phyloP scores from a whole-genome alignment of 1,139 yeast species.

The Debaryomyces sp. region DNA sequence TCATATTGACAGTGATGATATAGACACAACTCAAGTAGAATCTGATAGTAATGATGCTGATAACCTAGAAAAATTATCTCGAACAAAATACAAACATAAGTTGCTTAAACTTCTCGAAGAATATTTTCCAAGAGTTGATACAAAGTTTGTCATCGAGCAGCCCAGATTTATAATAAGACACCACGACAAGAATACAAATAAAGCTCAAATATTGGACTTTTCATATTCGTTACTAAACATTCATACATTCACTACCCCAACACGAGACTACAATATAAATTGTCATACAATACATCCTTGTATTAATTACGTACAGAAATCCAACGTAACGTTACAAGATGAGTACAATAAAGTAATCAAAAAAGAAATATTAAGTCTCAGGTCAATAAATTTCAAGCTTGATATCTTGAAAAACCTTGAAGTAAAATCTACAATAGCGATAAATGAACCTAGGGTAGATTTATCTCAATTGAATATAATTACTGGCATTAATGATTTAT shows the following conservation, averaged over 20 bases:
- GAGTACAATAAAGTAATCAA: conserved; percentile 9
- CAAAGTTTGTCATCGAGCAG: conserved; percentile 46
- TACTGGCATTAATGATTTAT: conserved; percentile 33
- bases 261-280: conserved; percentile 38
- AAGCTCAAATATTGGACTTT: conserved; percentile 34
- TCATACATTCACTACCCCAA: conserved; percentile 36
- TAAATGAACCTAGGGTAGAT: conserved; percentile 27
- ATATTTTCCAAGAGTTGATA: conserved; percentile 44
- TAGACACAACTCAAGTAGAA: conserved; percentile 24
- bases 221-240: conserved; percentile 43
- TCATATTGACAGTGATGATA: conserved; percentile 8
- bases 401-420: conserved; percentile 35
- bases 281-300: conserved; percentile 41
- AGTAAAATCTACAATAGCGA: conserved; percentile 24
- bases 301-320: conserved; percentile 33
- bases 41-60: conserved; percentile 13
- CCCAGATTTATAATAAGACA: conserved; percentile 44
- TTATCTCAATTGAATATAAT: conserved; percentile 35
- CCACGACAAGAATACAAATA: conserved; percentile 20
- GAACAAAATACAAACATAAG: neutral
- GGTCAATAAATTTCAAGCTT: conserved; percentile 26
- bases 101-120: conserved; percentile 36
- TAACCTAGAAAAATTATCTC: neutral
- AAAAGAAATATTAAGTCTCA: conserved; percentile 24
- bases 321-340: conserved; percentile 7